Percentiles rank a stretch among this genome's conserved stretches.
Evolutionary conservation across 345 rosid genomes (phyloP).

Genomic region (Combretum micranthum): DNA sequence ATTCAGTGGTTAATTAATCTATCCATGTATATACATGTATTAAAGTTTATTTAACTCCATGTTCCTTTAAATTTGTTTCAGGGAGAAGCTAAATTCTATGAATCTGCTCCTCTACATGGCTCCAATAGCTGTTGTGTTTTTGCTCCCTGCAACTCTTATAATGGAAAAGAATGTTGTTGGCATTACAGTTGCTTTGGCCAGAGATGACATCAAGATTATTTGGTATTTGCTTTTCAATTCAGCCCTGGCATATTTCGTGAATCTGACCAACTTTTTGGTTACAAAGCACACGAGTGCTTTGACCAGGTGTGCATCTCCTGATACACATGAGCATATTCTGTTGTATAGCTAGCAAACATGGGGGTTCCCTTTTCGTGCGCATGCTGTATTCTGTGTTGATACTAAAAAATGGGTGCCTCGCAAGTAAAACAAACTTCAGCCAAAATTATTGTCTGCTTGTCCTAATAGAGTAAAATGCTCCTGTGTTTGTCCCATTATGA

Average conservation of each 20-base stretch:
- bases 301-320: slow-evolving; percentile 66
- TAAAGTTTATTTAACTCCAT: too few relatives aligned
- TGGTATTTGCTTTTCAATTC: slow-evolving; percentile 98
- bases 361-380: too few relatives aligned
- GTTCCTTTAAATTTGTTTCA: slow-evolving; percentile 16
- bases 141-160: slow-evolving; percentile 87
- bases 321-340: neutral
- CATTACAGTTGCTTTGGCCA: slow-evolving; percentile 87
- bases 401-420: too few relatives aligned
- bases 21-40: too few relatives aligned
- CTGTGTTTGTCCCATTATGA: too few relatives aligned
- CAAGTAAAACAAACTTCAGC: too few relatives aligned
- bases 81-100: slow-evolving; percentile 99
- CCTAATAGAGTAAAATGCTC: too few relatives aligned
- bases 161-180: slow-evolving; percentile 97
- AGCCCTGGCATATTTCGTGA: slow-evolving; percentile 85
- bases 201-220: slow-evolving; percentile 78
- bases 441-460: too few relatives aligned
- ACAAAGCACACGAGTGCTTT: slow-evolving; percentile 98
- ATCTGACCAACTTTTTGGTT: slow-evolving; percentile 96
- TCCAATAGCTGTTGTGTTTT: slow-evolving; percentile 86
- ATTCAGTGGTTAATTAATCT: neutral
- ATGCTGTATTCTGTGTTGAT: too few relatives aligned
- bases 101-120: slow-evolving; percentile 98
- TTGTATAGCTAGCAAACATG: too few relatives aligned